These are phyloP conservation scores for Betula pendula DNA, from an alignment of 306 rosid genomes.

Conservation along the genomic window DNA sequence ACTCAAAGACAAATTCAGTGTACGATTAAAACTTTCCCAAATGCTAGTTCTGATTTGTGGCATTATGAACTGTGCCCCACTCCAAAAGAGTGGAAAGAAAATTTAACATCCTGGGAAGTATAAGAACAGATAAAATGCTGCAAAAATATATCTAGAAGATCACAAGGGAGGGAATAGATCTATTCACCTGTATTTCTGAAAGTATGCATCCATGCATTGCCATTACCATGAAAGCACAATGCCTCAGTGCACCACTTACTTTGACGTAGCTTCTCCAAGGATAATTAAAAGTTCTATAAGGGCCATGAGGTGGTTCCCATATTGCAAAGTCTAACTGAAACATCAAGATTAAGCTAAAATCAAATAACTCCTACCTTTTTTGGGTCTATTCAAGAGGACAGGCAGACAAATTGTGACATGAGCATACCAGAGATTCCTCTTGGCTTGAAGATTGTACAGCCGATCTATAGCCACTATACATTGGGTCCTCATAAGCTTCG, in stretches of 20 bases:
- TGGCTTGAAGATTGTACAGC: conserved; percentile 68
- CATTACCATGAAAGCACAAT: conserved; percentile 82
- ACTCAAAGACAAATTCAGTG: neutral
- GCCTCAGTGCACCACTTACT: conserved; percentile 74
- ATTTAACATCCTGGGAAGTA: neutral
- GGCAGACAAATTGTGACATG: conserved; percentile 2
- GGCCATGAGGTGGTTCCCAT: conserved; percentile 90
- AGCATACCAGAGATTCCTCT: conserved; percentile 72
- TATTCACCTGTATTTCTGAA: conserved; percentile 75
- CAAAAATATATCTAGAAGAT: conserved; percentile 1
- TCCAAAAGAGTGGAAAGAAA: neutral
- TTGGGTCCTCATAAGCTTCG: conserved; percentile 77
- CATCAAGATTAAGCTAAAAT: neutral
- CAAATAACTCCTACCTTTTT: conserved; percentile 3
- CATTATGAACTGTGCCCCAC: neutral
- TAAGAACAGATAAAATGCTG: conserved; percentile 1
- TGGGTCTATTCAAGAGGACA: conserved; percentile 10
- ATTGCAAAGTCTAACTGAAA: conserved; percentile 68
- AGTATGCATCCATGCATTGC: conserved; percentile 86
- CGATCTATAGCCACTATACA: conserved; percentile 70
- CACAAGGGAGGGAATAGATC: neutral
- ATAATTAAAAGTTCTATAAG: conserved; percentile 55
- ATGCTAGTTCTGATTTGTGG: neutral
- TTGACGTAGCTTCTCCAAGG: conserved; percentile 69
- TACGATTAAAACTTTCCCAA: neutral